Conservation (phyloP, 2,329 filamentous ascomycete genomes). For the Neopestalotiopsis clavispora region DNA sequence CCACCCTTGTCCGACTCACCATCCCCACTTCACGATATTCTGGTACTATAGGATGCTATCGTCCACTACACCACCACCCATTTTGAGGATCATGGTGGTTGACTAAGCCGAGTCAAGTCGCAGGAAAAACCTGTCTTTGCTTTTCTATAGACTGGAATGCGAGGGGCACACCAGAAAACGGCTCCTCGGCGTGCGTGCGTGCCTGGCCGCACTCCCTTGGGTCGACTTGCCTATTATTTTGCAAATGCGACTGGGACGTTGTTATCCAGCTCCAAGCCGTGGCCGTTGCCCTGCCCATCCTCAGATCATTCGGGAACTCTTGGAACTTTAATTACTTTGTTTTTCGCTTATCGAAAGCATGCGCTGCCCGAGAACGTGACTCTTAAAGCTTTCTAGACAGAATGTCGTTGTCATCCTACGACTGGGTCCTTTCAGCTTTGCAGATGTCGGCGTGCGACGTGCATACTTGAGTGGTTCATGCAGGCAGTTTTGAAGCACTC, state of each 20-base stretch:
- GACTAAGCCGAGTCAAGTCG: no score
- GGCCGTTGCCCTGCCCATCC: not conserved
- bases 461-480: not conserved
- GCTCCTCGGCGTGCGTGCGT: not conserved
- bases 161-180: not conserved
- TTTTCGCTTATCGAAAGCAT: not conserved
- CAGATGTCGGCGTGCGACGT: not conserved
- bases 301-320: not conserved
- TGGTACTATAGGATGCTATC: not conserved
- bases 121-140: no score
- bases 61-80: not conserved
- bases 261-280: not conserved
- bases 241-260: not conserved
- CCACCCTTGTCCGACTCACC: not conserved
- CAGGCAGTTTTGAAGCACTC: not conserved
- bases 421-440: no score
- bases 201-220: not conserved
- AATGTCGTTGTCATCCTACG: not conserved
- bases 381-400: not conserved
- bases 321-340: not conserved
- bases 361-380: not conserved
- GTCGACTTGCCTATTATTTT: not conserved
- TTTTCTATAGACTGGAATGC: no score
- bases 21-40: not conserved
- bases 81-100: no score